phyloP scores from a whole-genome alignment of 2,329 filamentous ascomycete species.

The Cladosporium velox region DNA sequence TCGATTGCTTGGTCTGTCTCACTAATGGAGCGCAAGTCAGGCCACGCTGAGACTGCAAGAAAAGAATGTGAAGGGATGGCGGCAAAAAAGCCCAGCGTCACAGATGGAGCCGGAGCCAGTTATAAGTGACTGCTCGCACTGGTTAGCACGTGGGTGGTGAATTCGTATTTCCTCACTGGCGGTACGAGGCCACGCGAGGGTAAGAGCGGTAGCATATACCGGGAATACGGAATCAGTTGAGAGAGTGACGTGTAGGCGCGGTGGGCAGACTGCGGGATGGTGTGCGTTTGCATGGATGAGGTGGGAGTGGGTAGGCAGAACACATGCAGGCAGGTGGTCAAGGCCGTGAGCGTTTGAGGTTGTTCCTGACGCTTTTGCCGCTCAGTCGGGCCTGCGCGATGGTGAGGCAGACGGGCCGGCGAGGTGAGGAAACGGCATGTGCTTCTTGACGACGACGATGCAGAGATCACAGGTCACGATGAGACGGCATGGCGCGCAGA shows the following conservation, averaged over 20 bases:
- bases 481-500: neutral
- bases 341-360: neutral
- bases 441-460: neutral
- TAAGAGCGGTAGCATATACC: neutral
- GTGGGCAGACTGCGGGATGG: conserved; percentile 9
- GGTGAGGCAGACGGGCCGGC: neutral
- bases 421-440: neutral
- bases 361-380: neutral
- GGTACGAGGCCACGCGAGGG: conserved; percentile 10
- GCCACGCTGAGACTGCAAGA: conserved; percentile 4
- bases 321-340: neutral
- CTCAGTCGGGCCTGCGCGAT: conserved; percentile 8
- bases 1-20: neutral
- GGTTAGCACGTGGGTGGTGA: conserved; percentile 5
- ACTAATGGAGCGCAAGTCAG: neutral
- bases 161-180: neutral
- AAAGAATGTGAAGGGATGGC: conserved; percentile 7
- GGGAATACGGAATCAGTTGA: conserved; percentile 3
- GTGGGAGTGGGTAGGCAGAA: neutral
- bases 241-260: conserved; percentile 15
- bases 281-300: neutral
- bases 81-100: neutral
- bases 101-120: neutral
- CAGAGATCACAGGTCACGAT: neutral
- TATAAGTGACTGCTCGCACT: conserved; percentile 8